Conservation (phyloP, 768 basidiomycete species). For the Suillus subluteus region DNA sequence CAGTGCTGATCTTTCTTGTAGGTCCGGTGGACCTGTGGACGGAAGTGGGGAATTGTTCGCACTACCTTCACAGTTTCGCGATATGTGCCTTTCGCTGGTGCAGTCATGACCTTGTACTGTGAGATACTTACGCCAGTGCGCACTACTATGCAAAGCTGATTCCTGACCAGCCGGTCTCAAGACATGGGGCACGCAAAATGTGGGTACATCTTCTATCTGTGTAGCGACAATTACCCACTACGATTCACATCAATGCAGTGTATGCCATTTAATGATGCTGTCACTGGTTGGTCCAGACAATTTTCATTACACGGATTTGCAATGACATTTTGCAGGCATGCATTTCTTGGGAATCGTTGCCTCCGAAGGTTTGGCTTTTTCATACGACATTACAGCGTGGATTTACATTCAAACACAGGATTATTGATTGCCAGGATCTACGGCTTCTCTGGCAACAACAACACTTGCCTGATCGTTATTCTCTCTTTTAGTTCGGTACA, state of each 20-base stretch:
- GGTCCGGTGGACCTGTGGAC: conserved; percentile 20
- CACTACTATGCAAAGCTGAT: neutral
- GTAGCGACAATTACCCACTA: neutral
- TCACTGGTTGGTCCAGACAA: neutral
- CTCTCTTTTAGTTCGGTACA: neutral
- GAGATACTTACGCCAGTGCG: neutral
- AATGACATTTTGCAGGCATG: neutral
- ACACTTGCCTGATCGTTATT: neutral
- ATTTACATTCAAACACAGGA: neutral
- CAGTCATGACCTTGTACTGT: conserved; percentile 9
- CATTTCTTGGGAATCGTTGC: conserved; percentile 3
- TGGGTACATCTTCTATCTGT: neutral
- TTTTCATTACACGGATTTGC: neutral
- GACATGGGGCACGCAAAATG: conserved; percentile 3
- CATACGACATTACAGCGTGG: neutral
- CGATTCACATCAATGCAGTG: neutral
- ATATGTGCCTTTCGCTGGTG: conserved; percentile 13
- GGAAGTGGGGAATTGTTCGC: conserved; percentile 12
- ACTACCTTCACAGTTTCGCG: conserved; percentile 9
- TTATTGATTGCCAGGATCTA: conserved; percentile 3
- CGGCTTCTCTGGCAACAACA: conserved; percentile 1
- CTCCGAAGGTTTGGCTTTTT: conserved; percentile 1
- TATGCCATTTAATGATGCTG: neutral
- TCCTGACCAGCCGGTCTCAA: neutral
- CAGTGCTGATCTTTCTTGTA: conserved; percentile 5